Evolutionary conservation across 2,329 filamentous ascomycete genomes (phyloP).

Genomic region (Davidsoniella eucalypti): DNA sequence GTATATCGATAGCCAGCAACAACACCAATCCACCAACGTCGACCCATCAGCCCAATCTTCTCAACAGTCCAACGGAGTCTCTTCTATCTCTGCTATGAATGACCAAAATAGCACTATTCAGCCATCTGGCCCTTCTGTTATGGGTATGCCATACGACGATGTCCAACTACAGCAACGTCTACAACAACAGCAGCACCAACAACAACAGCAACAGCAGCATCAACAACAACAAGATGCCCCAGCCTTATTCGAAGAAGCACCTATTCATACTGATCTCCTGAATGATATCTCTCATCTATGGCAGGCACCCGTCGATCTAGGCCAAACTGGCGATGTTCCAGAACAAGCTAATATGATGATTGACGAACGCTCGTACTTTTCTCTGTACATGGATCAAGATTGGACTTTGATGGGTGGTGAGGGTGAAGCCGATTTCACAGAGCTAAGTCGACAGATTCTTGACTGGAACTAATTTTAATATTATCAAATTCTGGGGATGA

Average conservation of each 20-base stretch:
- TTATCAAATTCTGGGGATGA: neutral
- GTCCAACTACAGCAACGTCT: neutral
- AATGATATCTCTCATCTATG: conserved; percentile 12
- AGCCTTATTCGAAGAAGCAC: conserved; percentile 9
- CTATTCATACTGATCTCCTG: conserved; percentile 10
- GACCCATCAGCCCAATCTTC: neutral
- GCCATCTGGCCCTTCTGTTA: neutral
- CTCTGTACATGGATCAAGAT: conserved; percentile 11
- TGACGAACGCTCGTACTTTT: conserved; percentile 11
- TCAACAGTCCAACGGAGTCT: neutral
- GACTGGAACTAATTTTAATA: conserved; percentile 7
- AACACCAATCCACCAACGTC: neutral
- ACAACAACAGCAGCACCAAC: neutral
- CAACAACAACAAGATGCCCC: conserved; percentile 1
- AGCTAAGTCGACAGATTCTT: conserved; percentile 11
- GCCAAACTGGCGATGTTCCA: conserved; percentile 4
- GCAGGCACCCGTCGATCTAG: conserved; percentile 7
- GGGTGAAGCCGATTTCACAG: conserved; percentile 11
- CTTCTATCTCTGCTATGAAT: neutral
- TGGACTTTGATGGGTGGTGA: conserved; percentile 10
- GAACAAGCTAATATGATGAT: conserved; percentile 9
- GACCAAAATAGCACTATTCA: neutral
- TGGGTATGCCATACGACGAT: neutral
- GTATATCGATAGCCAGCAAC: conserved; percentile 4
- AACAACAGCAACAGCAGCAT: conserved; percentile 1